These are phyloP conservation scores for Aphanoascus verrucosus DNA, from an alignment of 2,329 filamentous ascomycete species.

Conservation along the genomic window DNA sequence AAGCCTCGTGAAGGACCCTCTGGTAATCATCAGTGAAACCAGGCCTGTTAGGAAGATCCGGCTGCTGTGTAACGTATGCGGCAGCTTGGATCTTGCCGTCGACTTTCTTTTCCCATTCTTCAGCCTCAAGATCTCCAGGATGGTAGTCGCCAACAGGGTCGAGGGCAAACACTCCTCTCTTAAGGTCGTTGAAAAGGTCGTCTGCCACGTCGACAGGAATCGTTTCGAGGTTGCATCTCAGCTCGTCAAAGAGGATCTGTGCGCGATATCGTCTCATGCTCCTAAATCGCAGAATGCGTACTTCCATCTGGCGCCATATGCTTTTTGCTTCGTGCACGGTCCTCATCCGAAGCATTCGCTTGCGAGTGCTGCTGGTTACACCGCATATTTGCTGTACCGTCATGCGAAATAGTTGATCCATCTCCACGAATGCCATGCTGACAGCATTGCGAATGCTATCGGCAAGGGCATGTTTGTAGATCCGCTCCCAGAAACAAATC, in stretches of 20 bases:
- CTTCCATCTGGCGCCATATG: conserved; percentile 22
- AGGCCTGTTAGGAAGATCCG: conserved; percentile 12
- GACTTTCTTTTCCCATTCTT: conserved; percentile 18
- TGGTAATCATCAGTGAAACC: conserved; percentile 15
- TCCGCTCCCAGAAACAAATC: conserved; percentile 23
- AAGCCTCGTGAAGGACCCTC: conserved; percentile 9
- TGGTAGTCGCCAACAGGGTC: conserved; percentile 25
- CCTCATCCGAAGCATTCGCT: conserved; percentile 15
- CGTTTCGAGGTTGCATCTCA: conserved; percentile 21
- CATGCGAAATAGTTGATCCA: conserved; percentile 22
- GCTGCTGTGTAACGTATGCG: conserved; percentile 12
- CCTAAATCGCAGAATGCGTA: conserved; percentile 18
- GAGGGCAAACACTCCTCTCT: conserved; percentile 25
- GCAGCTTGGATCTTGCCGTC: conserved; percentile 11
- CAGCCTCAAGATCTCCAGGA: conserved; percentile 22
- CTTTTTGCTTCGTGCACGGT: conserved; percentile 19
- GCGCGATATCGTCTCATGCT: conserved; percentile 20
- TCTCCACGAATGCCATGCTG: conserved; percentile 14
- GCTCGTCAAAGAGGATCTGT: conserved; percentile 17
- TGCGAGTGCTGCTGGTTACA: conserved; percentile 19
- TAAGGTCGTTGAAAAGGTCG: conserved; percentile 24
- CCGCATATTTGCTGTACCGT: conserved; percentile 21
- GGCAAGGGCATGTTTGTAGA: conserved; percentile 20
- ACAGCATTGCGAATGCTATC: conserved; percentile 12
- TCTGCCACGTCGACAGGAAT: conserved; percentile 25